Base-by-base conservation (phyloP, 257 asterid genomes). In the Fraxinus excelsior region DNA sequence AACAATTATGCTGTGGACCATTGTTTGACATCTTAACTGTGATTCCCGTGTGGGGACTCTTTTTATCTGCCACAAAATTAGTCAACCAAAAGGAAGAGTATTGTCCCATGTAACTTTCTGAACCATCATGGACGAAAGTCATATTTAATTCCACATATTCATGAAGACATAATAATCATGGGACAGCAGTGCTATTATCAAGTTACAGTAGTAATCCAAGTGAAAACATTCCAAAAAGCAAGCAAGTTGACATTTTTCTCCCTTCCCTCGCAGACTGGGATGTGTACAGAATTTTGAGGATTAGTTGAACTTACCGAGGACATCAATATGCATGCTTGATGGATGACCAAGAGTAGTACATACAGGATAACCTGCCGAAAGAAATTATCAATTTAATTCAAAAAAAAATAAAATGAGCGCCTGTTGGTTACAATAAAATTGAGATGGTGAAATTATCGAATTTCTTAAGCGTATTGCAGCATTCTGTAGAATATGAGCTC, bases 281-380 rank as follows among this genome's bases (percentile, higher is more conserved):
- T 29, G 80, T 25, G 68, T 62, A 62, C 34, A 23, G 9, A 42
- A 11, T 8, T 23, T 12, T 2, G 9, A 7, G 34, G 35, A 74
- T 74, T 49, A 79, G 74, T 25, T 16, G 37, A 74, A 73, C 88
- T 83, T 76, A 95, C 99, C 99, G 49, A 79, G 89, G 75, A 90
- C 90, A 67, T 80, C 74, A 74, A 90, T 76, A 70, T 73, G 53
- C 26, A 89, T 87, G 85, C 85, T 89, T 78, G 98, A 87, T 77
- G 92, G 81, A 78, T 53, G 89, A 77, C 98, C 99, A 76, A 95
- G 90, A 72, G 97, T 78, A 72, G 88, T 87, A 80, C 99, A 95
- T 67, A 95, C 90, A 46, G 96, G 98, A 84, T 95, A 95, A 77
- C 99, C 99, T 93, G 88, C 89, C 77, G 21, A 82, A 67, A 69